These are phyloP conservation scores for Aspergillus sp. DNA, from an alignment of 2,329 filamentous ascomycete genomes.

Conservation along the genomic window DNA sequence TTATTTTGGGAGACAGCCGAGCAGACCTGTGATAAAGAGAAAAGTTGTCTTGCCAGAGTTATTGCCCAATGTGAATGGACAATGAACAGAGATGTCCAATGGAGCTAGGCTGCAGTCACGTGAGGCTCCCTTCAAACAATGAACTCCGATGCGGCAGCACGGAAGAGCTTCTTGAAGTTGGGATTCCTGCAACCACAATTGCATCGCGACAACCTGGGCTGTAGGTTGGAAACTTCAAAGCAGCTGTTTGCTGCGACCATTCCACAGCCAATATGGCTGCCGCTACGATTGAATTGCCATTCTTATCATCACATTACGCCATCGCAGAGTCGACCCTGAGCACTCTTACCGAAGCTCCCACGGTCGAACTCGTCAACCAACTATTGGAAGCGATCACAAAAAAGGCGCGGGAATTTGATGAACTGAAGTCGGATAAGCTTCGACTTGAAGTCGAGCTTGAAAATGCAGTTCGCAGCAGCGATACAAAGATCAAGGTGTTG, in stretches of 20 bases:
- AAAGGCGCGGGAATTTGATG: slow-evolving; percentile 81
- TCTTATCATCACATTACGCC: slow-evolving; percentile 59
- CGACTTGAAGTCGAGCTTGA: slow-evolving; percentile 90
- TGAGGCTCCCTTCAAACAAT: slow-evolving; percentile 8
- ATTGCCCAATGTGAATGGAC: not conserved
- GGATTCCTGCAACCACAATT: slow-evolving; percentile 8
- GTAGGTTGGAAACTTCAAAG: slow-evolving; percentile 22
- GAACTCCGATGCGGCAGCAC: slow-evolving; percentile 6
- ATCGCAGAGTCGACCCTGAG: slow-evolving; percentile 58
- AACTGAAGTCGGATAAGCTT: slow-evolving; percentile 82
- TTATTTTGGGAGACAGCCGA: not conserved
- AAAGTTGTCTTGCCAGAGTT: not conserved
- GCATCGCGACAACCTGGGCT: slow-evolving; percentile 14
- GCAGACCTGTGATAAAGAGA: not conserved
- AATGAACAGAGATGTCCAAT: not conserved
- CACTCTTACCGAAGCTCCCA: slow-evolving; percentile 60
- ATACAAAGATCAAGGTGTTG: slow-evolving; percentile 77
- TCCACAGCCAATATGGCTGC: slow-evolving; percentile 51
- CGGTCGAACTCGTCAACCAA: slow-evolving; percentile 71
- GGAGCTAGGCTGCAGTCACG: not conserved
- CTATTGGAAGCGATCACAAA: slow-evolving; percentile 72
- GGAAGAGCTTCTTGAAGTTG: slow-evolving; percentile 8
- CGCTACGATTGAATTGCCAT: slow-evolving; percentile 57
- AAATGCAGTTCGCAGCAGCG: slow-evolving; percentile 78
- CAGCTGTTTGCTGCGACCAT: slow-evolving; percentile 19